Evolutionary conservation across 1,284 basidiomycete genomes (phyloP).

Genomic region (Tylopilus orsonianus): DNA sequence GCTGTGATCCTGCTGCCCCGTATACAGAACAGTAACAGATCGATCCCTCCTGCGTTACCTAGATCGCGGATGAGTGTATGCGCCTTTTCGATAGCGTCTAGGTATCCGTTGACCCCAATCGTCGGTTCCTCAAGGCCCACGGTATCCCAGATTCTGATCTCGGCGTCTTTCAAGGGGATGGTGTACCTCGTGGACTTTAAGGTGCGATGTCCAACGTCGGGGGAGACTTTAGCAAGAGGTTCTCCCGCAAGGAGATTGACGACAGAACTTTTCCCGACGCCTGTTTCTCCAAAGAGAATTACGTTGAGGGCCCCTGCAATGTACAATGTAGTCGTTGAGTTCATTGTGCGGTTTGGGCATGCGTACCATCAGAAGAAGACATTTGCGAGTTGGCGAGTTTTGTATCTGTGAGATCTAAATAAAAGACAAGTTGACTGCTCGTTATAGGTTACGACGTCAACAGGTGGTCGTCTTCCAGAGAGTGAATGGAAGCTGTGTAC

Average conservation of each 20-base stretch:
- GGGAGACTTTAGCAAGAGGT: slow-evolving; percentile 28
- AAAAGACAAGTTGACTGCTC: neutral
- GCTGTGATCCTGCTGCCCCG: slow-evolving; percentile 38
- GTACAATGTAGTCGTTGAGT: neutral
- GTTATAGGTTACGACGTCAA: slow-evolving; percentile 1
- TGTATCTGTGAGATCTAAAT: slow-evolving; percentile 10
- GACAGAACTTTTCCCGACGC: slow-evolving; percentile 36
- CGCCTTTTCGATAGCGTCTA: slow-evolving; percentile 36
- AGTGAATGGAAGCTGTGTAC: slow-evolving; percentile 12
- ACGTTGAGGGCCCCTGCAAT: slow-evolving; percentile 20
- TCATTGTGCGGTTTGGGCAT: neutral
- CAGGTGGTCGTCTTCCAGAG: slow-evolving; percentile 5
- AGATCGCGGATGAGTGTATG: slow-evolving; percentile 36
- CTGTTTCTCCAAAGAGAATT: slow-evolving; percentile 33
- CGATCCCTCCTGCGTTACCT: slow-evolving; percentile 30
- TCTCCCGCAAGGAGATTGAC: slow-evolving; percentile 32
- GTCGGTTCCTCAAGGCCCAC: slow-evolving; percentile 42
- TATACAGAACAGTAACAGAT: slow-evolving; percentile 41
- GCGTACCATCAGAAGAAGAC: slow-evolving; percentile 22
- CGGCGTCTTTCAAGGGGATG: slow-evolving; percentile 9
- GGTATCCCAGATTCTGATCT: slow-evolving; percentile 38
- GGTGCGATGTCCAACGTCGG: slow-evolving; percentile 28
- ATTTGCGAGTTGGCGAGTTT: slow-evolving; percentile 8
- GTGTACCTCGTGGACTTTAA: slow-evolving; percentile 25
- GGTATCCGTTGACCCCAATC: slow-evolving; percentile 27